Conservation (phyloP, 768 basidiomycete species). For the Russula brevipes region DNA sequence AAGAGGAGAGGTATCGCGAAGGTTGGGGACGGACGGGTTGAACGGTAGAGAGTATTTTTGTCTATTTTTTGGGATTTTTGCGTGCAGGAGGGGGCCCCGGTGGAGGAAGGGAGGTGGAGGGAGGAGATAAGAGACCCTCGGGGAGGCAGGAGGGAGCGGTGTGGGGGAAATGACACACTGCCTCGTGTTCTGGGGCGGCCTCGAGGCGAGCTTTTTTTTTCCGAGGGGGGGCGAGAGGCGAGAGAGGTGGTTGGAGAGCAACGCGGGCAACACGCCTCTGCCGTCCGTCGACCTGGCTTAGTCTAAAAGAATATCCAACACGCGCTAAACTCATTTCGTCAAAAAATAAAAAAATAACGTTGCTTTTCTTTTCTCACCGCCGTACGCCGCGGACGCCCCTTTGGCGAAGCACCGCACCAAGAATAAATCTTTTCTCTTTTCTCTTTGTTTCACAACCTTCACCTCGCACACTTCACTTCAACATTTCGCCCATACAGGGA, state of each 20-base stretch:
- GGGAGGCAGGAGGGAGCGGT: neutral
- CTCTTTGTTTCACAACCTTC: no score
- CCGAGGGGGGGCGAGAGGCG: neutral
- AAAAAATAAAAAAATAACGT: neutral
- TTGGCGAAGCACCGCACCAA: no score
- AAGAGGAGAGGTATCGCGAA: neutral
- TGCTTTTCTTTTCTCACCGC: no score
- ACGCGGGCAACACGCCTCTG: neutral
- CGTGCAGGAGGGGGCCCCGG: neutral
- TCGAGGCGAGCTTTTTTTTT: constrained; percentile 4
- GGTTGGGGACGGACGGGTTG: neutral
- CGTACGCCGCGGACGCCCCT: no score
- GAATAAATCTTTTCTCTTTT: no score
- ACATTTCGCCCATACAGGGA: no score
- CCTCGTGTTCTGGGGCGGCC: constrained; percentile 18
- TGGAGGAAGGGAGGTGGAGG: neutral
- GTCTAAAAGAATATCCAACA: neutral
- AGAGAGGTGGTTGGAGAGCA: neutral
- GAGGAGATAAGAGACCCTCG: constrained; percentile 16
- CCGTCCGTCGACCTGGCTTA: no score
- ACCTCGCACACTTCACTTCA: no score
- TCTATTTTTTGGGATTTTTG: constrained; percentile 8
- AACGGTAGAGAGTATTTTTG: neutral
- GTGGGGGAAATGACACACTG: neutral
- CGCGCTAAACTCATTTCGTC: constrained; percentile 2